Evolutionary conservation across 1,284 basidiomycete genomes (phyloP).

Genomic region (Cutaneotrichosporon mucoides): DNA sequence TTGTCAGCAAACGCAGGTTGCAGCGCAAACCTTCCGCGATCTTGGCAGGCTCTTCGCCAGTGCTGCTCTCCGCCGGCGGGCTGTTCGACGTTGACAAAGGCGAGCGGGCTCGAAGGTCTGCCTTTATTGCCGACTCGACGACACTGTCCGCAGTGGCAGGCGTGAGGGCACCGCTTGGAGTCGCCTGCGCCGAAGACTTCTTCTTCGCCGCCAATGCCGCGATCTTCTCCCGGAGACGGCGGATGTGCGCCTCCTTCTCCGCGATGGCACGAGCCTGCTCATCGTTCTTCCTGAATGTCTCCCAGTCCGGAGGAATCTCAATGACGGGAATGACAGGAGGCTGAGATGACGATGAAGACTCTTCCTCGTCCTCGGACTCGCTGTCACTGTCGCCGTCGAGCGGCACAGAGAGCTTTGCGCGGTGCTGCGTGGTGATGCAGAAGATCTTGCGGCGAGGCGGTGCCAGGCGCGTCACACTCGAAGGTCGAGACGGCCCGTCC

Average conservation of each 20-base stretch:
- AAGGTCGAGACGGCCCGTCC: conserved; percentile 22
- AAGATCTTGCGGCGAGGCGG: conserved; percentile 25
- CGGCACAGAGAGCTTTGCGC: conserved; percentile 21
- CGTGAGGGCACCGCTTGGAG: conserved; percentile 9
- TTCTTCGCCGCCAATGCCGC: conserved; percentile 24
- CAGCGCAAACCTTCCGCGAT: not conserved
- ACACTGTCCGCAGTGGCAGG: conserved; percentile 1
- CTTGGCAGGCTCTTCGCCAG: not conserved
- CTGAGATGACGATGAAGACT: not conserved
- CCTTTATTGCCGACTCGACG: not conserved
- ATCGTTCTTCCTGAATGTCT: not conserved
- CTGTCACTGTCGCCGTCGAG: conserved; percentile 30
- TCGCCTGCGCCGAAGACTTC: not conserved
- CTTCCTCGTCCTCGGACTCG: conserved; percentile 21
- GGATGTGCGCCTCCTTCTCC: conserved; percentile 35
- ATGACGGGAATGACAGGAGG: not conserved
- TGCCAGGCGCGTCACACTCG: conserved; percentile 5
- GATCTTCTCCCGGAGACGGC: conserved; percentile 36
- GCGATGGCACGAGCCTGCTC: conserved; percentile 9
- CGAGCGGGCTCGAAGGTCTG: not conserved
- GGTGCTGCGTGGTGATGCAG: conserved; percentile 19
- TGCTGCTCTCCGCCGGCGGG: not conserved
- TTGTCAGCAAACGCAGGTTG: not conserved
- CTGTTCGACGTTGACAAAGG: not conserved
- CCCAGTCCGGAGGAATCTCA: conserved; percentile 11